These are phyloP conservation scores for Linanthus parryae DNA, from an alignment of 148 eudicot genomes.

Conservation along the genomic window DNA sequence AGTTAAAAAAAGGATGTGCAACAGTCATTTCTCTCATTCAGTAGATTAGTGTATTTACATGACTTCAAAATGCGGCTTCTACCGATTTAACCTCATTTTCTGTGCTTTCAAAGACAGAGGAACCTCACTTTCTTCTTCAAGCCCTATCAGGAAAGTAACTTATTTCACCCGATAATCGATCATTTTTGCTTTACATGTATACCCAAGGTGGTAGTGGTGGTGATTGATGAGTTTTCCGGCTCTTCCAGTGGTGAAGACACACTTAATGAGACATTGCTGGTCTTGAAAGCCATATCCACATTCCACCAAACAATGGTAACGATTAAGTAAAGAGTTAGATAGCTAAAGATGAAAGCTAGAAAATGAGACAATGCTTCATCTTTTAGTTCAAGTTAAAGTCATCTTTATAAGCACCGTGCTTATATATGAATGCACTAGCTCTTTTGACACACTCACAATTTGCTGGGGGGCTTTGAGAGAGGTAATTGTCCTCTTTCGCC, in stretches of 20 bases:
- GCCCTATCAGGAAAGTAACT: too few species aligned
- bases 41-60: too few species aligned
- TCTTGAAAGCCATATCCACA: slow-evolving; percentile 19
- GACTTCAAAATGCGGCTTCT: too few species aligned
- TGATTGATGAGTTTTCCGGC: background rate
- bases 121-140: too few species aligned
- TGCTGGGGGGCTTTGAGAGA: background rate
- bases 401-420: background rate
- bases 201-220: background rate
- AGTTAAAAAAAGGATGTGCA: too few species aligned
- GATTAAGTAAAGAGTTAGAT: slow-evolving; percentile 23
- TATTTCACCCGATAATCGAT: too few species aligned
- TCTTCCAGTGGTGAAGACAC: background rate
- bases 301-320: slow-evolving; percentile 17
- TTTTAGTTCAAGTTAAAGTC: slow-evolving; percentile 23
- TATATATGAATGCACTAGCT: background rate
- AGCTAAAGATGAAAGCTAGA: slow-evolving; percentile 7
- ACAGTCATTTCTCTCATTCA: too few species aligned
- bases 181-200: too few species aligned
- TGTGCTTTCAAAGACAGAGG: too few species aligned
- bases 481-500: background rate
- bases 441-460: background rate
- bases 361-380: slow-evolving; percentile 19
- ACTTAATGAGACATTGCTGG: slow-evolving; percentile 2
- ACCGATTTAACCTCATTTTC: too few species aligned